Evolutionary conservation across 1,284 basidiomycete genomes (phyloP), one percentile per base, ranked within the genome.

Genomic region (Ganoderma leucocontextum): DNA sequence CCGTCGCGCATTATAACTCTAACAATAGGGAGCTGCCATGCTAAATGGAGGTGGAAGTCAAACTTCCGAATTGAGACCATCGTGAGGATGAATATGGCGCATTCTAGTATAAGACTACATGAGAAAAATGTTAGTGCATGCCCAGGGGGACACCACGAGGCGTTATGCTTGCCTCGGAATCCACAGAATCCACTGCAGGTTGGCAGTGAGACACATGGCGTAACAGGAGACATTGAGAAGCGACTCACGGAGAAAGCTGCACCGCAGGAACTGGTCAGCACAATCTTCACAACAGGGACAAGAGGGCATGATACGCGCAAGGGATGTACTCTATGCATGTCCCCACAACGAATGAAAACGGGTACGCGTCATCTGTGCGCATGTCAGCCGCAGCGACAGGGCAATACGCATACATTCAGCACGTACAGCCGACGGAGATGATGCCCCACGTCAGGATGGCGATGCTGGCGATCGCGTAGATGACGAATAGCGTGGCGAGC

Each of bases 1-100:
- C 72, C 70, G 33, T 73, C 72, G 12, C 72, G 72, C 38, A 55
- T 64, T 9, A 73, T 66, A 3, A 70, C 58, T 25, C 57, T 60
- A 8, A 70, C 69, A 15, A 73, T 60, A 2, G 67, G 52, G 1
- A 65, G 62, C 2, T 68, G 67, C 6, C 65, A 65, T 5, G 59
- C 41, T 19, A 68, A 62, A 4, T 52, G 49, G 12, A 63, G 58
- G 9, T 66, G 42, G 15, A 71, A 41, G 17, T 65, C 59, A 22
- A 53, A 71, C 17, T 70, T 63, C 35, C 69, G 68, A 39, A 73
- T 41, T 1, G 72, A 69, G 0, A 44, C 65, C 66, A 73, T 69
- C 13, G 70, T 73, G 59, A 73, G 44, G 22, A 39, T 22, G 57
- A 73, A 73, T 8, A 68, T 62, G 1, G 65, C 65, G 29, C 58